phyloP scores from a whole-genome alignment of 306 rosid species.

The Vachellia collinsii region DNA sequence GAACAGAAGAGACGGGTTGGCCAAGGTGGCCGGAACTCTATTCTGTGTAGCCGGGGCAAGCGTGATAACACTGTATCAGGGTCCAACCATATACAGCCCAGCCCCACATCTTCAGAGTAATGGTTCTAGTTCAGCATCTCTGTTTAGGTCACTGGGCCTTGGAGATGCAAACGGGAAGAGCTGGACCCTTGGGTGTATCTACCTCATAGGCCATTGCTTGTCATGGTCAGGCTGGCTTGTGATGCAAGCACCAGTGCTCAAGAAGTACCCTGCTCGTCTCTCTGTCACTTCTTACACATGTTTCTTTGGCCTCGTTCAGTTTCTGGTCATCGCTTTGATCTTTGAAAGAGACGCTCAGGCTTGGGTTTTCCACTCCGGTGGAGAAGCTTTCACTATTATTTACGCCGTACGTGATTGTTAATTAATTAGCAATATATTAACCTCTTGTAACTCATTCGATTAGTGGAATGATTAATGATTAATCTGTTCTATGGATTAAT shows the following conservation, averaged over 20 bases:
- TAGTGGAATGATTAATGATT: too few relatives aligned
- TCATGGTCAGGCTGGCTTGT: constrained; percentile 98
- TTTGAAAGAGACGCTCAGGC: too few relatives aligned
- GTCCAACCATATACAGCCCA: constrained; percentile 88
- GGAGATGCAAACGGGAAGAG: constrained; percentile 84
- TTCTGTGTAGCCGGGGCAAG: constrained; percentile 90
- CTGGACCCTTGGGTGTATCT: constrained; percentile 90
- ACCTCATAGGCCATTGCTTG: constrained; percentile 85
- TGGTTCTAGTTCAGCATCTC: background rate
- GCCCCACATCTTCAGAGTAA: constrained; percentile 38
- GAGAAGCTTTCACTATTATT: too few relatives aligned
- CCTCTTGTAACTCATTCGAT: too few relatives aligned
- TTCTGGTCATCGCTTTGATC: too few relatives aligned
- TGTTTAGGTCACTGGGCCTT: constrained; percentile 41
- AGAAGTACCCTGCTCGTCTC: too few relatives aligned
- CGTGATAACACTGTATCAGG: constrained; percentile 88
- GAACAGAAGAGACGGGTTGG: constrained; percentile 82
- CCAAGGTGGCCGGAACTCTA: constrained; percentile 69
- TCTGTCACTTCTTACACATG: too few relatives aligned
- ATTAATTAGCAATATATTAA: too few relatives aligned
- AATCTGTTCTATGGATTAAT: too few relatives aligned
- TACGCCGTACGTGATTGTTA: too few relatives aligned
- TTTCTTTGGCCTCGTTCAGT: too few relatives aligned
- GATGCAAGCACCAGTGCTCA: constrained; percentile 85
- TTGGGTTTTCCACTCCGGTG: too few relatives aligned